phyloP scores from a whole-genome alignment of 2,329 filamentous ascomycete genomes.

The Sclerotinia sclerotiorum region DNA sequence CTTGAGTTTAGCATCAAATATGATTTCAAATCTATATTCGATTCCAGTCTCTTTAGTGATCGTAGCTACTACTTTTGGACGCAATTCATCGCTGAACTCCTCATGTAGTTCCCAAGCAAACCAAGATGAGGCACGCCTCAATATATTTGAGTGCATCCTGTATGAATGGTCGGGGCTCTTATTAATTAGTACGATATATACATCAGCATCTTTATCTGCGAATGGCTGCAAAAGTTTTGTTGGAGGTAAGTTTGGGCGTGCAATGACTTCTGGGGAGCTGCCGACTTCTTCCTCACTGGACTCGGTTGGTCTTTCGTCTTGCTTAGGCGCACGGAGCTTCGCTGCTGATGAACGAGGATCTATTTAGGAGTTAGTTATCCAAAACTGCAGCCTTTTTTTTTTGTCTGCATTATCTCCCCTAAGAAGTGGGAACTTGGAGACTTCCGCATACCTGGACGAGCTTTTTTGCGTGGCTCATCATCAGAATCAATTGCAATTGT shows the following conservation, averaged over 20 bases:
- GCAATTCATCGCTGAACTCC: background rate
- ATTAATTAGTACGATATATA: background rate
- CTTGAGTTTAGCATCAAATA: background rate
- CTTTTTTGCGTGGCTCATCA: background rate
- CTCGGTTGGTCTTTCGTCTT: background rate
- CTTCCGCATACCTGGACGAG: background rate
- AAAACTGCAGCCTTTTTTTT: too few species aligned
- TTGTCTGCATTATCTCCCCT: fast-evolving
- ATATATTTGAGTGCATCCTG: background rate
- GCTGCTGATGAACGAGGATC: background rate
- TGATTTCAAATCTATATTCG: constrained; percentile 5
- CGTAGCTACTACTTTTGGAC: fast-evolving
- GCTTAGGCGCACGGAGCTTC: background rate
- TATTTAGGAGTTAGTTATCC: background rate
- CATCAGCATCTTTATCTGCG: background rate
- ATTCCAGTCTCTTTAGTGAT: background rate
- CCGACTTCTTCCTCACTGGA: background rate
- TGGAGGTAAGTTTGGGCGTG: background rate
- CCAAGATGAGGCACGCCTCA: constrained; percentile 9
- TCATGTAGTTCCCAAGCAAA: background rate
- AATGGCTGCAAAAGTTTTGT: background rate
- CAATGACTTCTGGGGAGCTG: background rate
- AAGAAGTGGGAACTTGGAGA: background rate
- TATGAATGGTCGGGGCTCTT: background rate
- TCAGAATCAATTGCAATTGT: background rate